phyloP scores from a whole-genome alignment of 2,329 filamentous ascomycete species.

The Dactylellina cionopaga region DNA sequence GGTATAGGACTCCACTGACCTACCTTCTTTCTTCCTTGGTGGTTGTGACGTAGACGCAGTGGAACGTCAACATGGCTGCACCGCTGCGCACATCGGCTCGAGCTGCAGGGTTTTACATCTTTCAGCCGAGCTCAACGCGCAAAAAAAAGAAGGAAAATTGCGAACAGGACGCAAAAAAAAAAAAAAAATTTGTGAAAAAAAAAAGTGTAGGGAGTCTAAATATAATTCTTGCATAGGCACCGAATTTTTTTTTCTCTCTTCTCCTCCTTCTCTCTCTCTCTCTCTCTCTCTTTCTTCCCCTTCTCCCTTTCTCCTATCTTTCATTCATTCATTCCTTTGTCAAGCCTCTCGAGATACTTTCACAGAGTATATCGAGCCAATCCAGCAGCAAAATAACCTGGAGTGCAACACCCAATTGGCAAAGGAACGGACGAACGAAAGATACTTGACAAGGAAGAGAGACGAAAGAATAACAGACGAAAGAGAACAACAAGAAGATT shows the following conservation, averaged over 20 bases:
- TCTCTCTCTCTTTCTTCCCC: constrained; percentile 26
- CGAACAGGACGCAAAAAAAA: constrained; percentile 20
- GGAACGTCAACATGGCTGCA: neutral
- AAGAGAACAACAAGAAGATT: constrained; percentile 52
- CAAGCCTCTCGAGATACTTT: constrained; percentile 43
- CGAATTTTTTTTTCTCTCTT: constrained; percentile 21
- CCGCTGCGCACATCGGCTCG: constrained; percentile 28
- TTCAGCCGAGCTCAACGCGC: constrained; percentile 48
- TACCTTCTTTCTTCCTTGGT: no score
- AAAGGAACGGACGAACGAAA: constrained; percentile 54
- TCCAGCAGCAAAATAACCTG: constrained; percentile 35
- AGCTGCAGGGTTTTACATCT: constrained; percentile 23
- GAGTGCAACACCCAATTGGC: constrained; percentile 32
- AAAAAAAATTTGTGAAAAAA: constrained; percentile 25
- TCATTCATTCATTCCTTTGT: constrained; percentile 52
- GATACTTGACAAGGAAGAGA: constrained; percentile 49
- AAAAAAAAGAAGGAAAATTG: constrained; percentile 29
- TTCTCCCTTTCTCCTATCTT: constrained; percentile 23
- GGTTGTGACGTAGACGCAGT: neutral
- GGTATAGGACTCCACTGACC: no score
- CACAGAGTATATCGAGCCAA: constrained; percentile 25
- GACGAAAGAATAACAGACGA: constrained; percentile 19
- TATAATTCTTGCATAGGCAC: constrained; percentile 40
- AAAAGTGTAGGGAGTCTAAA: constrained; percentile 38
- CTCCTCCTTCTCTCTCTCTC: constrained; percentile 19